These are phyloP conservation scores for Auricularia cornea DNA, from an alignment of 768 basidiomycete genomes.

Conservation along the genomic window DNA sequence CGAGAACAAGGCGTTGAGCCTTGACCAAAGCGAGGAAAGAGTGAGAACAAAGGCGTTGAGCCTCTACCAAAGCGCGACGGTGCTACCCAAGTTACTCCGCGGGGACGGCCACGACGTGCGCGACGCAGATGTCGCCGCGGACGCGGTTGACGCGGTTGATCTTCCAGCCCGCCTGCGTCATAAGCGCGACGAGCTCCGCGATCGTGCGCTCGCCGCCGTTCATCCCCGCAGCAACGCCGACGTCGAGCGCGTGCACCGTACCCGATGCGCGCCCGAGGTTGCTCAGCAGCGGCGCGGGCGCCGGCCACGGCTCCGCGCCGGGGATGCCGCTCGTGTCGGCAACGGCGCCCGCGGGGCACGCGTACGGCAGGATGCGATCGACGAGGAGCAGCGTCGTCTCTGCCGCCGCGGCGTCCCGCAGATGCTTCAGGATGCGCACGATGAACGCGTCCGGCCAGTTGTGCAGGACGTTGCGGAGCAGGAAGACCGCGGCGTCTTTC, in stretches of 20 bases:
- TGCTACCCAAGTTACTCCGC: too few relatives aligned
- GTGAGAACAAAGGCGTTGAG: too few relatives aligned
- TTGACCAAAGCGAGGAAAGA: too few relatives aligned
- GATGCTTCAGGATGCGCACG: slow-evolving; percentile 12
- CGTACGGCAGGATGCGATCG: slow-evolving; percentile 15
- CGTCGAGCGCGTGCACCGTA: slow-evolving; percentile 10
- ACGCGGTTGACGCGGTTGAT: not conserved
- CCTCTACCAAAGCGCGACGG: too few relatives aligned
- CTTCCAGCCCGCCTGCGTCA: slow-evolving; percentile 52
- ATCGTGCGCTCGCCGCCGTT: slow-evolving; percentile 65
- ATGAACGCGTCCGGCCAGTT: slow-evolving; percentile 16
- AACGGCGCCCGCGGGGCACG: slow-evolving; percentile 10
- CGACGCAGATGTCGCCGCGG: slow-evolving; percentile 3
- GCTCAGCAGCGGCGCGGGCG: slow-evolving; percentile 17
- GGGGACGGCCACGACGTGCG: not conserved
- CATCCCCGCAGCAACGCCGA: slow-evolving; percentile 53
- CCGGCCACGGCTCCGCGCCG: slow-evolving; percentile 19
- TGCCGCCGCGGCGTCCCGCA: slow-evolving; percentile 13
- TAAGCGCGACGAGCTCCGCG: slow-evolving; percentile 49
- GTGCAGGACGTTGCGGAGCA: slow-evolving; percentile 17
- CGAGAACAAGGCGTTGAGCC: too few relatives aligned
- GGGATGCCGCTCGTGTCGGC: slow-evolving; percentile 25
- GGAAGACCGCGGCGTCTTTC: slow-evolving; percentile 15
- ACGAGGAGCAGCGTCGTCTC: slow-evolving; percentile 7
- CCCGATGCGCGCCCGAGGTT: slow-evolving; percentile 15